phyloP scores from a whole-genome alignment of 2,329 filamentous ascomycete species.

The Rhinocladiella mackenziei region DNA sequence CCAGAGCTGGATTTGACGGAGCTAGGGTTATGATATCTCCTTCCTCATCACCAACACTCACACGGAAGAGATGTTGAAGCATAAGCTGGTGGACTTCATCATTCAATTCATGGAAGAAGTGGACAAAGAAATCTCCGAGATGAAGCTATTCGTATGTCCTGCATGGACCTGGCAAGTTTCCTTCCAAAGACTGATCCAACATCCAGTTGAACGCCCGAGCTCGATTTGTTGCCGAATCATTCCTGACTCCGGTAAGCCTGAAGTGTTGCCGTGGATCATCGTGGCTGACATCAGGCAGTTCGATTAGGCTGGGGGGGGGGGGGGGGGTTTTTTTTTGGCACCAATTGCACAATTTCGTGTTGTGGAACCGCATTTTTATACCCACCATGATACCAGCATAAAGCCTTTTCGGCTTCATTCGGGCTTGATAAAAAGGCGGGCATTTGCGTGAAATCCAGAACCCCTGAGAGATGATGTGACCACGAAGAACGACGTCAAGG shows the following conservation, averaged over 20 bases:
- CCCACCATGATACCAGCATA: too few relatives aligned
- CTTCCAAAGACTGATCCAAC: conserved; percentile 33
- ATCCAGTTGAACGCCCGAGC: conserved; percentile 86
- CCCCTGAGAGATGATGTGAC: conserved; percentile 4
- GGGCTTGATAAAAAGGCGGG: too few relatives aligned
- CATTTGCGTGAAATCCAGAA: too few relatives aligned
- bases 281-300: conserved; percentile 15
- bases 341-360: too few relatives aligned
- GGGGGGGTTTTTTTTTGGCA: too few relatives aligned
- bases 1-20: conserved; percentile 1
- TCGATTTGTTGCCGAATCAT: conserved; percentile 96
- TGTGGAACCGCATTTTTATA: too few relatives aligned
- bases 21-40: conserved; percentile 91
- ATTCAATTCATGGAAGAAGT: conserved; percentile 99
- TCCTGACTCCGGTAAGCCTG: conserved; percentile 77
- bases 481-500: conserved; percentile 1
- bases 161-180: not conserved
- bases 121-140: conserved; percentile 99
- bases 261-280: not conserved
- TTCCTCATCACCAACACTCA: conserved; percentile 99
- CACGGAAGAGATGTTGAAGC: conserved; percentile 97
- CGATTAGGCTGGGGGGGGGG: conserved; percentile 11
- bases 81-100: conserved; percentile 98
- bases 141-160: conserved; percentile 85
- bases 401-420: too few relatives aligned